A percentile compares a stretch with the other conserved stretches of the same genome.
These are phyloP conservation scores for Blastobotrys serpentis DNA, from an alignment of 1,139 yeast species.

Conservation along the genomic window DNA sequence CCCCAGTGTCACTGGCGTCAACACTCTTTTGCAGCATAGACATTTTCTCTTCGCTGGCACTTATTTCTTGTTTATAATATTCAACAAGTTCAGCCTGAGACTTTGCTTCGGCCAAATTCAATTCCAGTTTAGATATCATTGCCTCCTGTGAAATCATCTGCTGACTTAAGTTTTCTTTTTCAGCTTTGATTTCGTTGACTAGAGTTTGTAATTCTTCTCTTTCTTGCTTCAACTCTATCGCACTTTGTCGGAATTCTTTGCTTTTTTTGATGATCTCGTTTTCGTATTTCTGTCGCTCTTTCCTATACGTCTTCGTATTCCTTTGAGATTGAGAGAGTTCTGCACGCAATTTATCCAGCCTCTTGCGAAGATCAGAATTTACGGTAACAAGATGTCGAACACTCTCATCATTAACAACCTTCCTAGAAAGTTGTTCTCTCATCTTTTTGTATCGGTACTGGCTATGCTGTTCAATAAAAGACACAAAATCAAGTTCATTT, in stretches of 20 bases:
- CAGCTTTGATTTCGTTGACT: slow-evolving; percentile 26
- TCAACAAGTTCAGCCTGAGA: slow-evolving; percentile 21
- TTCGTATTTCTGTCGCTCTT: slow-evolving; percentile 40
- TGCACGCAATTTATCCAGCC: slow-evolving; percentile 33
- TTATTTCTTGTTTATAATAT: slow-evolving; percentile 24
- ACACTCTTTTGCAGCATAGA: slow-evolving; percentile 16
- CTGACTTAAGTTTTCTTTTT: slow-evolving; percentile 20
- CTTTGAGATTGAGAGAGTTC: slow-evolving; percentile 33
- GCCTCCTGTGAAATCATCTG: slow-evolving; percentile 22
- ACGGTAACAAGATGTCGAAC: slow-evolving; percentile 34
- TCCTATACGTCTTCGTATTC: slow-evolving; percentile 32
- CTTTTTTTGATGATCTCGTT: slow-evolving; percentile 36
- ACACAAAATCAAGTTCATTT: slow-evolving; percentile 64
- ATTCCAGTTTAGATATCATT: slow-evolving; percentile 27
- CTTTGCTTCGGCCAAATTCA: slow-evolving; percentile 24
- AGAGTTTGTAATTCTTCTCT: slow-evolving; percentile 24
- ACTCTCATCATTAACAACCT: slow-evolving; percentile 34
- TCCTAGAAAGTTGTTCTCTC: slow-evolving; percentile 40
- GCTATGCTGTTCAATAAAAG: slow-evolving; percentile 53
- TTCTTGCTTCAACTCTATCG: slow-evolving; percentile 32
- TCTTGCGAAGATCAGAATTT: slow-evolving; percentile 31
- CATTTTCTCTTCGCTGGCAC: slow-evolving; percentile 27
- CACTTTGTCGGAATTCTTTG: slow-evolving; percentile 34
- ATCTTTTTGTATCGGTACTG: slow-evolving; percentile 47
- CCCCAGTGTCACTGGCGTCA: not conserved